Percentiles rank a stretch among this genome's conserved stretches.
phyloP scores from a whole-genome alignment of 208 protist genomes.

The Tetramitus jugosus region DNA sequence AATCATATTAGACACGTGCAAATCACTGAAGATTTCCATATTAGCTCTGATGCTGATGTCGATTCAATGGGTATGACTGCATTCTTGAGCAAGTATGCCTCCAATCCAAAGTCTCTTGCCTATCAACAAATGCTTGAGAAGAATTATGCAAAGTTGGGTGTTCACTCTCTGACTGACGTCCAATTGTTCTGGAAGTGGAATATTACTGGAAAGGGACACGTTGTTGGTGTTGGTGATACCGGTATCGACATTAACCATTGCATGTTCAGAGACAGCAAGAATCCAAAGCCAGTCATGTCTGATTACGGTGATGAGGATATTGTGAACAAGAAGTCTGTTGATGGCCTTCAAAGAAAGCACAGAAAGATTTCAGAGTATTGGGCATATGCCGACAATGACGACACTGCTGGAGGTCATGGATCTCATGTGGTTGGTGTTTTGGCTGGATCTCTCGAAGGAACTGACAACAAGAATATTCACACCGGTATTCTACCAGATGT shows the following conservation, averaged over 20 bases:
- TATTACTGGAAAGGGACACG: constrained; percentile 61
- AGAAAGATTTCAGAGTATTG: neutral
- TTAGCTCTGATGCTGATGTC: too few relatives aligned
- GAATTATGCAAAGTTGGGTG: too few relatives aligned
- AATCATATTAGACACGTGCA: too few relatives aligned
- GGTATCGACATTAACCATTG: constrained; percentile 68
- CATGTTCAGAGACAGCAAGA: constrained; percentile 61
- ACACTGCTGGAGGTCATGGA: neutral
- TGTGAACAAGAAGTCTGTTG: neutral
- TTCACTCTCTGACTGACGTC: too few relatives aligned
- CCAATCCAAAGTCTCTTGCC: too few relatives aligned
- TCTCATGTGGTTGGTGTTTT: neutral
- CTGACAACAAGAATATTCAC: neutral
- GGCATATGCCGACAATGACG: neutral
- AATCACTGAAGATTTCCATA: too few relatives aligned
- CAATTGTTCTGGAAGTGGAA: too few relatives aligned
- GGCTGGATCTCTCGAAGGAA: neutral
- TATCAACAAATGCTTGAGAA: too few relatives aligned
- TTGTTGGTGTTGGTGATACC: constrained; percentile 69
- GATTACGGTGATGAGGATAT: neutral
- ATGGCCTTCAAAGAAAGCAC: too few relatives aligned
- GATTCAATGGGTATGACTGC: too few relatives aligned
- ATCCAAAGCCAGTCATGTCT: constrained; percentile 47
- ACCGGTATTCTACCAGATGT: neutral
- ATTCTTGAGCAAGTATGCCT: too few relatives aligned